Conservation (phyloP, 495 filamentous ascomycete genomes). For the Talaromyces nanjingensis region DNA sequence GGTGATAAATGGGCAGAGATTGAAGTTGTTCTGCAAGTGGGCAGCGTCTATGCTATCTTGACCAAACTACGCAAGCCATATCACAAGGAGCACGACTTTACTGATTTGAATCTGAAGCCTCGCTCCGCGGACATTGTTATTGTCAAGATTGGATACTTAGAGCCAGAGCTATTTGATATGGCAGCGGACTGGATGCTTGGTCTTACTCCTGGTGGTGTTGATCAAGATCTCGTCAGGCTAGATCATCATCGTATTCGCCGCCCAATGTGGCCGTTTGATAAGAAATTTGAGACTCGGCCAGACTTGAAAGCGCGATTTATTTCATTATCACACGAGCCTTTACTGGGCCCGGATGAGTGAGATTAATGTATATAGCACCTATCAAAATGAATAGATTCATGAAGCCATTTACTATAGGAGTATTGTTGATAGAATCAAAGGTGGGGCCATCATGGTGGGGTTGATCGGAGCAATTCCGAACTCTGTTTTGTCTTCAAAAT, state of each 20-base stretch:
- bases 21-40: slow-evolving; percentile 47
- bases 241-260: slow-evolving; percentile 42
- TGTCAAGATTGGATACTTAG: slow-evolving; percentile 54
- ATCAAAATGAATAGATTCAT: neutral
- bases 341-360: slow-evolving; percentile 13
- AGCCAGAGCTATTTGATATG: slow-evolving; percentile 51
- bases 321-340: slow-evolving; percentile 30
- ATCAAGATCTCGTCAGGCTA: slow-evolving; percentile 44
- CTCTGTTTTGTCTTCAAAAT: neutral
- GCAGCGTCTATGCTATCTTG: slow-evolving; percentile 48
- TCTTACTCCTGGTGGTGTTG: slow-evolving; percentile 48
- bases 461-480: neutral
- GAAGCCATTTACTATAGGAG: neutral
- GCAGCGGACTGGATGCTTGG: slow-evolving; percentile 49
- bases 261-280: slow-evolving; percentile 53
- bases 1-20: slow-evolving; percentile 42
- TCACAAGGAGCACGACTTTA: slow-evolving; percentile 50
- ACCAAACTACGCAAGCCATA: slow-evolving; percentile 52
- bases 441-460: neutral
- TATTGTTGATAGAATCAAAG: neutral
- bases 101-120: slow-evolving; percentile 38
- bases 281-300: slow-evolving; percentile 24
- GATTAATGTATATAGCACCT: neutral
- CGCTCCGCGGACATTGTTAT: slow-evolving; percentile 46
- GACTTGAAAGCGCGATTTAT: slow-evolving; percentile 37